Evolutionary conservation across 345 rosid genomes (phyloP).

Genomic region (Citrus glauca): DNA sequence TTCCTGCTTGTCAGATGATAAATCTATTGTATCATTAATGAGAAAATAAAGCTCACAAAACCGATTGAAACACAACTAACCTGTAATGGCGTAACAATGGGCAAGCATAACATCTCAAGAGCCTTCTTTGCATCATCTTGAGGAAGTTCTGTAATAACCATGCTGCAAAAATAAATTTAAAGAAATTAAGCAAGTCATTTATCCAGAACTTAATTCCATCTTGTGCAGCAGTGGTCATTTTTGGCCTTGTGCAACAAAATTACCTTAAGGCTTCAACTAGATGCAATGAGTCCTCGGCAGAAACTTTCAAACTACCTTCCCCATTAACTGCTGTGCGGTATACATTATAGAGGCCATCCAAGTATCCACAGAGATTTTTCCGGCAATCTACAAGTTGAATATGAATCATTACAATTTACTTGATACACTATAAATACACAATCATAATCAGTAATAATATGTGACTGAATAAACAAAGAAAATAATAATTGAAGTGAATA

Average conservation of each 20-base stretch:
- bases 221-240: constrained; percentile 12
- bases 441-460: neutral
- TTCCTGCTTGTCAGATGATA: constrained; percentile 50
- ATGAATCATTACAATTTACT: constrained; percentile 12
- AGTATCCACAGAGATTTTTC: constrained; percentile 75
- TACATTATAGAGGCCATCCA: constrained; percentile 74
- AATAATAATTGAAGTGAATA: neutral
- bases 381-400: constrained; percentile 67
- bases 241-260: constrained; percentile 3
- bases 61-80: constrained; percentile 32
- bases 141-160: constrained; percentile 93
- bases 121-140: constrained; percentile 80
- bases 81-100: constrained; percentile 86
- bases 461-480: neutral
- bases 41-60: neutral
- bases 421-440: neutral
- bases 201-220: constrained; percentile 9
- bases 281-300: constrained; percentile 88
- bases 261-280: constrained; percentile 97
- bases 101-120: constrained; percentile 75
- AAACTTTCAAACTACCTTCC: constrained; percentile 76
- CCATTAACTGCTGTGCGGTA: constrained; percentile 79
- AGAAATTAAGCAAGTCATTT: constrained; percentile 21
- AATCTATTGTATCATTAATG: constrained; percentile 14
- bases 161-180: constrained; percentile 48